phyloP scores from a whole-genome alignment of 2,329 filamentous ascomycete genomes.

The Apiospora kogelbergensis region DNA sequence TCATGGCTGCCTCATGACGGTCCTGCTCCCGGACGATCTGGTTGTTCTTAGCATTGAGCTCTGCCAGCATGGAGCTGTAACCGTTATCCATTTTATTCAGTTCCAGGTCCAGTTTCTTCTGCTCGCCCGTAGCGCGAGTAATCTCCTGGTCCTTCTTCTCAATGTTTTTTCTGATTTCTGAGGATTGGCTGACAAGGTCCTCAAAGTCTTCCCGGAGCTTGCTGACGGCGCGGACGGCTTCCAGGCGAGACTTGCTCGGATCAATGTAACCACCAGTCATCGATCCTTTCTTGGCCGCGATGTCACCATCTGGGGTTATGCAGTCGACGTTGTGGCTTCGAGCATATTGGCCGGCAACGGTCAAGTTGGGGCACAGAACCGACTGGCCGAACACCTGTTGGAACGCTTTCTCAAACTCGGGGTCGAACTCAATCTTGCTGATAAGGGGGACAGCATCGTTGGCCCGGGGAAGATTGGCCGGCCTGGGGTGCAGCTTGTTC shows the following conservation, averaged over 20 bases:
- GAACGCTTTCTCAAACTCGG: constrained; percentile 79
- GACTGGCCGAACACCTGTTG: constrained; percentile 94
- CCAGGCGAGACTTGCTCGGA: constrained; percentile 79
- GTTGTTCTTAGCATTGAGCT: constrained; percentile 72
- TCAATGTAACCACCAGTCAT: constrained; percentile 96
- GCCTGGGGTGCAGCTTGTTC: constrained; percentile 71
- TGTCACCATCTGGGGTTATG: constrained; percentile 93
- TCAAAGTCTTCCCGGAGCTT: constrained; percentile 77
- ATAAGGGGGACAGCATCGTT: constrained; percentile 86
- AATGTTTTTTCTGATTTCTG: constrained; percentile 67
- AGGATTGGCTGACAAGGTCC: constrained; percentile 59
- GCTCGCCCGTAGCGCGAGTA: constrained; percentile 78
- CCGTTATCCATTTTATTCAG: constrained; percentile 77
- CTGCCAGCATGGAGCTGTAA: constrained; percentile 75
- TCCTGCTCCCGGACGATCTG: constrained; percentile 73
- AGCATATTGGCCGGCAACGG: constrained; percentile 86
- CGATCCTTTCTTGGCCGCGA: constrained; percentile 91
- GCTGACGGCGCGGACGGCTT: constrained; percentile 74
- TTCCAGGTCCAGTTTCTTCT: constrained; percentile 80
- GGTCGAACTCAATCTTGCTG: constrained; percentile 78
- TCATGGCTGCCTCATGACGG: constrained; percentile 69
- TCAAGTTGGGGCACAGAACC: constrained; percentile 87
- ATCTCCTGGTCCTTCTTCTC: constrained; percentile 86
- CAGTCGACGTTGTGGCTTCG: constrained; percentile 88
- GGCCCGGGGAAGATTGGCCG: constrained; percentile 76